Evolutionary conservation across 139 green algal species (phyloP).

Genomic region (Chlamydomonas sp.): DNA sequence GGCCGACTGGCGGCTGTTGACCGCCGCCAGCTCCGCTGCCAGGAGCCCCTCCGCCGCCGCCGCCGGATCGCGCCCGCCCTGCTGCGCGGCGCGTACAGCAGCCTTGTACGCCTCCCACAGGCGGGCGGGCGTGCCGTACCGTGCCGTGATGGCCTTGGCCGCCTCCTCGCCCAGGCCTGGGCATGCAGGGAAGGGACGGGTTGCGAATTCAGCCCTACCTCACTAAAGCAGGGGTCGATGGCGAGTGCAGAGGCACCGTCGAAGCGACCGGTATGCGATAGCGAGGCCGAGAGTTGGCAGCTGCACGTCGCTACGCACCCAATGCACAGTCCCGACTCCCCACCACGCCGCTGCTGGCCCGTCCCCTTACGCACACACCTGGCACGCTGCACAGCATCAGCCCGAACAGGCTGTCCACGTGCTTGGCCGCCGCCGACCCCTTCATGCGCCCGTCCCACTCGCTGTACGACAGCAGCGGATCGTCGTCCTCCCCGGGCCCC

Average conservation of each 20-base stretch:
- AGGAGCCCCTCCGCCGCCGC: slow-evolving; percentile 27
- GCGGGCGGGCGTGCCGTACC: slow-evolving; percentile 14
- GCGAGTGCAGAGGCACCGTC: no score
- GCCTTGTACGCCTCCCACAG: slow-evolving; percentile 37
- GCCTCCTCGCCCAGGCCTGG: slow-evolving; percentile 20
- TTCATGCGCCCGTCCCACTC: slow-evolving; percentile 31
- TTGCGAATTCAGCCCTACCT: background rate
- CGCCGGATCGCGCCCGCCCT: background rate
- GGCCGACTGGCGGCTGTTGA: background rate
- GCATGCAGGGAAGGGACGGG: background rate
- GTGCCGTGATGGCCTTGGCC: background rate
- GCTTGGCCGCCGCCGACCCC: background rate
- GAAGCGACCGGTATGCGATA: no score
- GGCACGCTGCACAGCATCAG: slow-evolving; percentile 50
- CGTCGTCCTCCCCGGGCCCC: background rate
- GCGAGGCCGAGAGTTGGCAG: no score
- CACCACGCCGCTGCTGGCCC: background rate
- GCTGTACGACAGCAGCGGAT: background rate
- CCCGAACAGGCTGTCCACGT: slow-evolving; percentile 40
- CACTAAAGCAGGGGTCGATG: no score
- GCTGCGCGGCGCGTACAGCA: background rate
- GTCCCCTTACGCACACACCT: slow-evolving; percentile 17
- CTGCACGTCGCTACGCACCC: no score
- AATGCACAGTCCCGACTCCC: background rate
- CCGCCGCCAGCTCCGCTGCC: background rate